Base-by-base conservation (phyloP, 2,329 filamentous ascomycete genomes). In the Magnaporthiopsis incrustans region DNA sequence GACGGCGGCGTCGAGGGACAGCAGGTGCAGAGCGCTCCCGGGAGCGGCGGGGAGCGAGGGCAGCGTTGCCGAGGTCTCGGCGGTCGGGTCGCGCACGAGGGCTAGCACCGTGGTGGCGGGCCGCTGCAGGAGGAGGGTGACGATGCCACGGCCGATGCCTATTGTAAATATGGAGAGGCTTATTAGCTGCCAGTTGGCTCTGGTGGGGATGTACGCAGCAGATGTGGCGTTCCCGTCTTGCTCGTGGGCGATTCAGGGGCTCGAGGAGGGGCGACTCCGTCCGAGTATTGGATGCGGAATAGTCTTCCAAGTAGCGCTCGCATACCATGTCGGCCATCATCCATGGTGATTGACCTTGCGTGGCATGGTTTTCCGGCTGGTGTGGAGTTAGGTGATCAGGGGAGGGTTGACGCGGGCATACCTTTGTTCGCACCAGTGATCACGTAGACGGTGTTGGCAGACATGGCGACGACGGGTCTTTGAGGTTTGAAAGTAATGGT, bases 21-120 rank as follows among this genome's bases (percentile, higher is more conserved):
- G 18, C 18, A 68, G 59, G 33, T 70, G 57, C 7, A 71, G 63
- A 10, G 32, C 62, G 64, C 66, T 69, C 26, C 61, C 60, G 4
- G 66, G 25, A 25, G 67, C 64, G 35, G 63, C 72, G 75, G 96
- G 90, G 27, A 96, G 80, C 70, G 92, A 87, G 76, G 94, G 90
- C 27, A 97, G 81, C 33, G 89, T 87, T 3, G 91, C 96, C 15
- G 65, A 61, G 14, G 66, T 62, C 22, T 65, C 57, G 38, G 67
- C 58, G 38, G 67, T 22, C 4, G 68, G 67, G 30, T 65, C 57
- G 65, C 71, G 70, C 25, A 70, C 65, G n/a, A 68, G 68, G 50
- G 70, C 70, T 60, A 74, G 61, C 59, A 73, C 69, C 63, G 67
- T 70, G 18, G 68, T 70, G 63, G 67, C 22, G 6, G 71, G 67